Conservation (phyloP, 2,329 filamentous ascomycete species). For the Teratosphaeria destructans region DNA sequence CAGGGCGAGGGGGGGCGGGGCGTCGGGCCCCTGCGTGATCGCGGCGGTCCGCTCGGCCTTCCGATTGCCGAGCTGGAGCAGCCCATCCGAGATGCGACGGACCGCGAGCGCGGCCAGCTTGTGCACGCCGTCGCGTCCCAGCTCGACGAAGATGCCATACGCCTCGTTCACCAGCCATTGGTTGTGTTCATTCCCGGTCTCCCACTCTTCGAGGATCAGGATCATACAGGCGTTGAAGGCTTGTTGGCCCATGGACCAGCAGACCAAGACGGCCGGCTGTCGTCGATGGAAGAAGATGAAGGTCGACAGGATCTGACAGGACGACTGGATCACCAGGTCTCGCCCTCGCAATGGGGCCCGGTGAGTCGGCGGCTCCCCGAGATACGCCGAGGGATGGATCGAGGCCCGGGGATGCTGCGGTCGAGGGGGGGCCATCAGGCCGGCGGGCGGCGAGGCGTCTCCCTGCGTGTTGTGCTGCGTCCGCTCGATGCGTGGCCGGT, state of each 20-base stretch:
- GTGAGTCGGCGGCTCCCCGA: slow-evolving; percentile 14
- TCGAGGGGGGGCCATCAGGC: neutral
- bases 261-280: slow-evolving; percentile 34
- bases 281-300: slow-evolving; percentile 39
- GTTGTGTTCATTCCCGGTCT: slow-evolving; percentile 29
- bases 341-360: slow-evolving; percentile 27
- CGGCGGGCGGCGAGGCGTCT: slow-evolving; percentile 11
- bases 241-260: slow-evolving; percentile 40
- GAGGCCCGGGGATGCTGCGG: slow-evolving; percentile 8
- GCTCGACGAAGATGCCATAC: slow-evolving; percentile 32
- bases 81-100: slow-evolving; percentile 26
- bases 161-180: slow-evolving; percentile 31
- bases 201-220: slow-evolving; percentile 36
- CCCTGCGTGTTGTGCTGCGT: slow-evolving; percentile 14
- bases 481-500: slow-evolving; percentile 34
- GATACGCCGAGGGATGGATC: slow-evolving; percentile 5
- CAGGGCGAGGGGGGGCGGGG: slow-evolving; percentile 2
- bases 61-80: slow-evolving; percentile 15
- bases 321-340: slow-evolving; percentile 32
- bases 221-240: slow-evolving; percentile 43
- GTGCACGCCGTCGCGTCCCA: slow-evolving; percentile 34
- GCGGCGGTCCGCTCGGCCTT: slow-evolving; percentile 4
- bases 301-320: slow-evolving; percentile 31
- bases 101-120: slow-evolving; percentile 37
- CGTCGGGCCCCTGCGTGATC: slow-evolving; percentile 1